phyloP scores from a whole-genome alignment of 495 filamentous ascomycete species.

The Xylaria sp. region DNA sequence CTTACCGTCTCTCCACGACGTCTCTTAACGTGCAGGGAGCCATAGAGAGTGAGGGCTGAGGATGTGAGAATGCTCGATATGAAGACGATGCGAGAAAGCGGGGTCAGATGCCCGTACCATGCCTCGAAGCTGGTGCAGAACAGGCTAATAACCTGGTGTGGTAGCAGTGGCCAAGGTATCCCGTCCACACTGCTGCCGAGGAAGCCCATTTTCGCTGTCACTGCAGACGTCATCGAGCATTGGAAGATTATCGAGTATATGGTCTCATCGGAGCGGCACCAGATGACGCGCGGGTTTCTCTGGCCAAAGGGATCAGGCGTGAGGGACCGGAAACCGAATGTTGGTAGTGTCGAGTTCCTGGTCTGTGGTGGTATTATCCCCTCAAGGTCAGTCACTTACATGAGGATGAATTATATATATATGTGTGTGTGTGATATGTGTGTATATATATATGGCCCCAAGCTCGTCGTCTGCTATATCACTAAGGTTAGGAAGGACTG shows the following conservation, averaged over 20 bases:
- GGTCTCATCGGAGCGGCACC: too few relatives aligned
- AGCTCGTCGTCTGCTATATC: too few relatives aligned
- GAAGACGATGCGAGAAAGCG: constrained; percentile 19
- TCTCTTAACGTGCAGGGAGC: constrained; percentile 16
- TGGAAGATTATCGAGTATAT: not conserved
- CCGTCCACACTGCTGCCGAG: not conserved
- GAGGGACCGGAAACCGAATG: not conserved
- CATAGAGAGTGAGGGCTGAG: not conserved
- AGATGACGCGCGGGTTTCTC: not conserved
- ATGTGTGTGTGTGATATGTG: too few relatives aligned
- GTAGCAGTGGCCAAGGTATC: constrained; percentile 13
- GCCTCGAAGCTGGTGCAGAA: not conserved
- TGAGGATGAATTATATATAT: not conserved
- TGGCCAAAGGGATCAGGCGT: not conserved
- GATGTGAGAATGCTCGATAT: constrained; percentile 17
- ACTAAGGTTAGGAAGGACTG: too few relatives aligned
- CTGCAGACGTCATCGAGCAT: not conserved
- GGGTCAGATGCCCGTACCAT: constrained; percentile 19
- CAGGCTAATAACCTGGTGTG: constrained; percentile 17
- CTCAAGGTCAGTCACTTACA: not conserved
- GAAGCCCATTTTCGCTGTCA: not conserved
- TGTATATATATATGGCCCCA: too few relatives aligned
- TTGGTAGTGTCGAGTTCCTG: not conserved
- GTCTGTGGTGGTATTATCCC: not conserved
- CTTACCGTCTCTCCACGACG: constrained; percentile 6